These are phyloP conservation scores for Globisporangium middletonii DNA, from an alignment of 352 stramenopile genomes.

Conservation along the genomic window DNA sequence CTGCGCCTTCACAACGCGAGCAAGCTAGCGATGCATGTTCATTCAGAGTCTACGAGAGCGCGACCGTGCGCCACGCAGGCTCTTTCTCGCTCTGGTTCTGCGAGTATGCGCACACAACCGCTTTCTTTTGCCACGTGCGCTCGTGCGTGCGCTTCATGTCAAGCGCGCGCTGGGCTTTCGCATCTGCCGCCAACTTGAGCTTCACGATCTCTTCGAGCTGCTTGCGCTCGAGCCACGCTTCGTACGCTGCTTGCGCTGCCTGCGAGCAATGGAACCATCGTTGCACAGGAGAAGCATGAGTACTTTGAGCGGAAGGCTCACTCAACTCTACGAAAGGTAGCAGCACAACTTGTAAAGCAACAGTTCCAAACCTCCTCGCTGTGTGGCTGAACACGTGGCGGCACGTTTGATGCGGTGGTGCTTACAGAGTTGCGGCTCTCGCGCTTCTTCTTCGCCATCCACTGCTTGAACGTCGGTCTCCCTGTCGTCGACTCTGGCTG, in stretches of 20 bases:
- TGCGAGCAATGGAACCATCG: constrained; percentile 4
- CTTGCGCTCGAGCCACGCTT: constrained; percentile 41
- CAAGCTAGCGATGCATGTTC: background rate
- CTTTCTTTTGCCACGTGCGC: constrained; percentile 59
- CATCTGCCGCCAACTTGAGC: constrained; percentile 21
- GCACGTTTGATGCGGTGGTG: background rate
- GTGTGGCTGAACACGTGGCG: background rate
- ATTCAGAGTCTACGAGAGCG: background rate
- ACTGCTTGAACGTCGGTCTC: constrained; percentile 11
- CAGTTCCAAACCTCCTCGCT: background rate
- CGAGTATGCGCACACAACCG: constrained; percentile 65
- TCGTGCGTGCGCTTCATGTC: constrained; percentile 31
- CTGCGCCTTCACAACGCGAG: background rate
- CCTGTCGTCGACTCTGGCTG: background rate
- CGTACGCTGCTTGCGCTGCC: constrained; percentile 17
- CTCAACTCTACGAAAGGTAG: background rate
- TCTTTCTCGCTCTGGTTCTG: constrained; percentile 21
- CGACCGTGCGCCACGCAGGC: constrained; percentile 2
- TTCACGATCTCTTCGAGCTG: constrained; percentile 39
- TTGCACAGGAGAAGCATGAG: background rate
- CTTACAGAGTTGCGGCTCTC: background rate
- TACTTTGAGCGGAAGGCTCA: background rate
- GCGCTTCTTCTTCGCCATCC: constrained; percentile 9
- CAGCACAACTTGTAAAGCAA: background rate
- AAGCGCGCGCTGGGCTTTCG: constrained; percentile 17